Base-by-base conservation (phyloP, 306 rosid species). In the Rosa multiflora region DNA sequence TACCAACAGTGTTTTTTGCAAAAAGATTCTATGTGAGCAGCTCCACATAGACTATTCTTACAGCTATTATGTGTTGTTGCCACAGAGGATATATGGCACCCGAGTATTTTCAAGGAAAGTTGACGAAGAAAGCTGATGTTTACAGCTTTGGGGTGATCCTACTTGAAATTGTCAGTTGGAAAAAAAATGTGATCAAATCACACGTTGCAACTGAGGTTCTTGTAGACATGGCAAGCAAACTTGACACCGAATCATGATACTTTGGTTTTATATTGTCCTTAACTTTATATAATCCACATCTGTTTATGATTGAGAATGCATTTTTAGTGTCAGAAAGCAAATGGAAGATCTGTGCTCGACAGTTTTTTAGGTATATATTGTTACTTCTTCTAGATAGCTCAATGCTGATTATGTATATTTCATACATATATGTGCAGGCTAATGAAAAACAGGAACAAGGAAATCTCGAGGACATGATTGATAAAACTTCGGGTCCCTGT, bases 111-210 rank as follows among this genome's bases (percentile, higher is more conserved):
- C 68, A 62, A 62, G 68, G 68, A 29, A 4, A 10, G 12, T 13
- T 62, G 15, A 62, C 42, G 12, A 52, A 42, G 14, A 67, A 49
- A 20, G 6, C 42, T 29, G 71, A n/a, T 59, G 78, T 59, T 14
- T 42, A 62, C 42, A 58, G 78, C 10, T 74, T 20, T 58, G 63
- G 46, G 47, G 64, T 74, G 67, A 67, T 74, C 4, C 42, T 74
- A 21, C 68, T 74, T 8, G 77, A 74, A 21, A 56, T 74, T 39
- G 68, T 74, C 56, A 39, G 68, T 32, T 67, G 77, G 67, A 74
- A 56, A 35, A 74, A 74, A 56, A 74, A 74, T 74, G 78, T 52
- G 17, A 2, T 20, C 17, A 43, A 29, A 12, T 12, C 15, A 15
- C 61, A 26, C 42, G 23, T 43, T 11, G 39, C 26, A 23, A 49